phyloP scores from a whole-genome alignment of 2,329 filamentous ascomycete genomes.

The Fusarium kyushuense region DNA sequence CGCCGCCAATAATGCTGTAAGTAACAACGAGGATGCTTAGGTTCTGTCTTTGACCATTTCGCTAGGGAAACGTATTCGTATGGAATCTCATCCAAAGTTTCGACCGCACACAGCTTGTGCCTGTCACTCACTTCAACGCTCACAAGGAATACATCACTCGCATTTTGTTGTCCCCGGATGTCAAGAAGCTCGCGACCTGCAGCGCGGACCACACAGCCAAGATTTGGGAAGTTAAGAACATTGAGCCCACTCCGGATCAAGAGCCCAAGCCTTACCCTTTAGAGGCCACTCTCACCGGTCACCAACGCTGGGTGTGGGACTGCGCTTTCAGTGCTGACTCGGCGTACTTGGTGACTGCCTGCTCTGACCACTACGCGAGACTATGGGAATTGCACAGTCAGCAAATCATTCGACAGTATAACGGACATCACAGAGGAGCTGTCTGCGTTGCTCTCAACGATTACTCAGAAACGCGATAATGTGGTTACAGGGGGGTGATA shows the following conservation, averaged over 20 bases:
- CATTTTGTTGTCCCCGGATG: conserved; percentile 90
- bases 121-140: conserved; percentile 88
- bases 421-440: conserved; percentile 90
- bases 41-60: conserved; percentile 11
- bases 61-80: conserved; percentile 93
- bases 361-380: conserved; percentile 91
- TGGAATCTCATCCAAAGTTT: conserved; percentile 91
- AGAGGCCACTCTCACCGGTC: conserved; percentile 87
- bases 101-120: conserved; percentile 85
- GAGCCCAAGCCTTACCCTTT: conserved; percentile 76
- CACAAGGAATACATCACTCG: conserved; percentile 95
- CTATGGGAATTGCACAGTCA: conserved; percentile 91
- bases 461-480: conserved; percentile 70
- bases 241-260: conserved; percentile 62
- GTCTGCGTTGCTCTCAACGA: conserved; percentile 95
- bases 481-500: conserved; percentile 15
- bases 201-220: conserved; percentile 93
- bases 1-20: conserved; percentile 89
- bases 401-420: conserved; percentile 93
- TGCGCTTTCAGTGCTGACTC: conserved; percentile 95
- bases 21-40: conserved; percentile 36
- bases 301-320: conserved; percentile 98
- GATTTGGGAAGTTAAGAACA: conserved; percentile 90
- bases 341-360: conserved; percentile 92
- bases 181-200: conserved; percentile 93